Conservation (phyloP, 2,329 filamentous ascomycete species). For the Parastagonospora nodorum region DNA sequence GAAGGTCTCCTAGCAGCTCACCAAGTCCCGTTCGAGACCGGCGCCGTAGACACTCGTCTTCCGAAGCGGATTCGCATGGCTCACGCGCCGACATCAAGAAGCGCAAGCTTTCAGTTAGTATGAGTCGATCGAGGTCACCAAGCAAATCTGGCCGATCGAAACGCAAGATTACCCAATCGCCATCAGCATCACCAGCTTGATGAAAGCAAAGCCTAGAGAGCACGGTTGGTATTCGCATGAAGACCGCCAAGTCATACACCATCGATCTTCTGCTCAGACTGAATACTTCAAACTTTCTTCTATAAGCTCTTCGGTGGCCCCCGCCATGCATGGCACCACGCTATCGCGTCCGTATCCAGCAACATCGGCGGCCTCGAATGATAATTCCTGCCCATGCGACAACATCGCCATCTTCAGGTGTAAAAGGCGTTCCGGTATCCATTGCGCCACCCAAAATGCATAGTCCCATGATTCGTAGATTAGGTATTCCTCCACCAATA, state of each 20-base stretch:
- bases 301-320: no score
- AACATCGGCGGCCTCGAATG: neutral
- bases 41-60: slow-evolving; percentile 53
- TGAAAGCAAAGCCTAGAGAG: slow-evolving; percentile 10
- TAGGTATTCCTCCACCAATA: no score
- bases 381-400: neutral
- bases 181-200: slow-evolving; percentile 20
- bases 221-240: slow-evolving; percentile 5
- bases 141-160: slow-evolving; percentile 21
- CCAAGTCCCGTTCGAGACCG: slow-evolving; percentile 47
- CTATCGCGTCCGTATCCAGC: neutral
- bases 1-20: slow-evolving; percentile 44
- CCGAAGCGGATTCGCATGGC: slow-evolving; percentile 49
- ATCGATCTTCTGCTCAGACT: no score
- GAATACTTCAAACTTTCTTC: no score
- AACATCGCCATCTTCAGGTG: neutral
- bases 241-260: no score
- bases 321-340: no score
- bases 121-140: slow-evolving; percentile 44
- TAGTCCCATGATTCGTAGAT: neutral
- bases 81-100: slow-evolving; percentile 57
- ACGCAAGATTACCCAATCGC: slow-evolving; percentile 26
- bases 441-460: neutral
- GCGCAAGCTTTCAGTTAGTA: slow-evolving; percentile 48
- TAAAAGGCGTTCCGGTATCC: no score